Evolutionary conservation across 2,329 filamentous ascomycete genomes (phyloP), one percentile per base, ranked within the genome.

Genomic region (Ceratocystis variospora): DNA sequence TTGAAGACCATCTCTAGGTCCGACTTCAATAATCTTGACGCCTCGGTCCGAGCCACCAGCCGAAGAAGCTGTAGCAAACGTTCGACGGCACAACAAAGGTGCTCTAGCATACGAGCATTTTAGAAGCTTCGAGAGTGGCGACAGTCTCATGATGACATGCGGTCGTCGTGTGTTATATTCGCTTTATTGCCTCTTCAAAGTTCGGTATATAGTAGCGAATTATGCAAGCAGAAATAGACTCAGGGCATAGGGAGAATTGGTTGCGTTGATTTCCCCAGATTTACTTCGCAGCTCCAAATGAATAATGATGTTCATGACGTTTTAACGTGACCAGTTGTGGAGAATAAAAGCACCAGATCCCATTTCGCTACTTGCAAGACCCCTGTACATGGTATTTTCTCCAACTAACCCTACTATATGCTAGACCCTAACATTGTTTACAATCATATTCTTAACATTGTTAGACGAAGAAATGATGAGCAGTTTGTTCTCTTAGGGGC

Each of bases 1-100:
- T 74, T 96, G 90, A 64, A 95, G 77, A n/a, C 90, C 90, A 77
- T 95, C 90, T 70, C 90, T 81, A 44, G 90, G 89, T 7, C 89
- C 89, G 69, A 95, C 90, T 77, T 95, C 90, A 69, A 94, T 86
- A 48, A 95, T 85, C 75, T 79, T 81, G 68, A 85, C 80, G 68
- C 72, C 74, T 72, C 77, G 80, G 72, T 79, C 76, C 67, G 55
- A 65, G 19, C 59, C 41, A 12, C 17, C 48, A n/a, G 59, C 61
- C 5, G 64, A 33, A 22, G 64, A 65, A 25, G 55, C 64, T 61
- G 64, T 65, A 61, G 64, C 64, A 28, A 66, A 66, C 41, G 41
- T 50, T 62, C 67, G 67, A 31, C 64, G 61, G 17, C 31, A 59
- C 25, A 59, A 31, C 41, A 53, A 63, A 22, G 50, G 33, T 50